phyloP scores from a whole-genome alignment of 805 yeast genomes.

The Metschnikowia santaceciliae region DNA sequence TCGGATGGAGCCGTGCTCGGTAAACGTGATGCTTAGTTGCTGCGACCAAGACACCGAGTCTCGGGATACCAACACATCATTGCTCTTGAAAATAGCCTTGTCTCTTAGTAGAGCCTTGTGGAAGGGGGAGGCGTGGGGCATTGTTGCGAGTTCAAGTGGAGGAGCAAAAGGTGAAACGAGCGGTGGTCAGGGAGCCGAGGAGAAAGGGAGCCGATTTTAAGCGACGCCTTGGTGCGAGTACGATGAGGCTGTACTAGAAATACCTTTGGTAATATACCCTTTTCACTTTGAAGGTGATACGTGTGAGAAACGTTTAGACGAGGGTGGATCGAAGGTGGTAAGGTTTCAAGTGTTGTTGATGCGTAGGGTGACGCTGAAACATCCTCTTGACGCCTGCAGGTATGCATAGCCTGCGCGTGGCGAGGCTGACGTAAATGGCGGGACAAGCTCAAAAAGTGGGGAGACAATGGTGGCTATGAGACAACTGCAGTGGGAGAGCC shows the following conservation, averaged over 20 bases:
- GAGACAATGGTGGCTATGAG: not conserved
- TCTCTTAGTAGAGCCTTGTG: conserved; percentile 30
- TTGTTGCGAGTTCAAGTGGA: conserved; percentile 1
- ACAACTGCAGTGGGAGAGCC: not conserved
- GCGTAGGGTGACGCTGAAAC: not conserved
- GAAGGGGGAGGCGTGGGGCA: conserved; percentile 24
- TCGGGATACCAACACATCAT: conserved; percentile 32
- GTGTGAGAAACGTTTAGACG: not conserved
- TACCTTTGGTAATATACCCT: not conserved
- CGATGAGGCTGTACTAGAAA: not conserved
- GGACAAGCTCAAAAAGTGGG: not conserved
- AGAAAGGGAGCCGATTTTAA: not conserved
- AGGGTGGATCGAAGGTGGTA: not conserved
- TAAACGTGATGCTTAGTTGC: conserved; percentile 26
- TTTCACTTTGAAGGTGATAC: not conserved
- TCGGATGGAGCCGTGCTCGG: conserved; percentile 31
- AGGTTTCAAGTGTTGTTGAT: not conserved
- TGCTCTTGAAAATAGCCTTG: conserved; percentile 33
- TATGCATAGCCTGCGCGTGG: not conserved
- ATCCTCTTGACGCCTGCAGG: conserved; percentile 1
- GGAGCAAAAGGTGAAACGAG: not conserved
- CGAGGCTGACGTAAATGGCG: not conserved
- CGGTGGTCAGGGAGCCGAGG: not conserved
- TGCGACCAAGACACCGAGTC: conserved; percentile 37
- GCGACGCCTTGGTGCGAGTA: not conserved